Evolutionary conservation across 768 basidiomycete genomes (phyloP).

Genomic region (Filobasidium wieringae): DNA sequence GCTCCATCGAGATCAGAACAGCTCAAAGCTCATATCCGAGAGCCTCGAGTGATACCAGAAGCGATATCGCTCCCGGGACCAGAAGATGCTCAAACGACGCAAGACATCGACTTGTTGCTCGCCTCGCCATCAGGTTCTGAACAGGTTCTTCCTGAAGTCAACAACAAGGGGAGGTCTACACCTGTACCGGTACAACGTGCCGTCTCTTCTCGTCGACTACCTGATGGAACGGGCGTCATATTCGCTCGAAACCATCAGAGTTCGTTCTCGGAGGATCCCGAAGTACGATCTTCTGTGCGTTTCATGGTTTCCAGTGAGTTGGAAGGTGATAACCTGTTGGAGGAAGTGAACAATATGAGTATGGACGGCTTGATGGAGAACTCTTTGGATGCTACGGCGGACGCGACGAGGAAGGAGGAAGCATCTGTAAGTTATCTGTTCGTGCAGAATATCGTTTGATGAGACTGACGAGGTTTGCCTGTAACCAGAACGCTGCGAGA

Average conservation of each 20-base stretch:
- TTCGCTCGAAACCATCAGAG: constrained; percentile 12
- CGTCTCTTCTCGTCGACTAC: background rate
- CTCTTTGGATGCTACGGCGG: constrained; percentile 16
- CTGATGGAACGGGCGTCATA: constrained; percentile 12
- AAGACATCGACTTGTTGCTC: constrained; percentile 1
- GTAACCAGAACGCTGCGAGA: constrained; percentile 6
- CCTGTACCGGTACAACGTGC: background rate
- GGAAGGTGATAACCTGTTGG: constrained; percentile 32
- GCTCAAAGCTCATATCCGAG: background rate
- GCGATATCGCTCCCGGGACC: background rate
- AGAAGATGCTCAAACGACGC: constrained; percentile 5
- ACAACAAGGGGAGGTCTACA: background rate
- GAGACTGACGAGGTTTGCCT: no score
- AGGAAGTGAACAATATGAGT: constrained; percentile 38
- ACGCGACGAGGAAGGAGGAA: constrained; percentile 10
- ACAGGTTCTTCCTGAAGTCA: background rate
- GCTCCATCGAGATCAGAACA: background rate
- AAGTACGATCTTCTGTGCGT: constrained; percentile 25
- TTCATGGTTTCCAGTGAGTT: constrained; percentile 37
- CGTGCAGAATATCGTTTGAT: no score
- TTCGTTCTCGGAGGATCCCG: constrained; percentile 9
- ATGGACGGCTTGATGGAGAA: constrained; percentile 19
- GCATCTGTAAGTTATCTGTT: constrained; percentile 17
- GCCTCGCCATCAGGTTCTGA: constrained; percentile 1
- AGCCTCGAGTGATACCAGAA: background rate